Evolutionary conservation across 2,329 filamentous ascomycete species (phyloP), one percentile per base, ranked within the genome.

Genomic region (Pseudovirgaria hyperparasitica): DNA sequence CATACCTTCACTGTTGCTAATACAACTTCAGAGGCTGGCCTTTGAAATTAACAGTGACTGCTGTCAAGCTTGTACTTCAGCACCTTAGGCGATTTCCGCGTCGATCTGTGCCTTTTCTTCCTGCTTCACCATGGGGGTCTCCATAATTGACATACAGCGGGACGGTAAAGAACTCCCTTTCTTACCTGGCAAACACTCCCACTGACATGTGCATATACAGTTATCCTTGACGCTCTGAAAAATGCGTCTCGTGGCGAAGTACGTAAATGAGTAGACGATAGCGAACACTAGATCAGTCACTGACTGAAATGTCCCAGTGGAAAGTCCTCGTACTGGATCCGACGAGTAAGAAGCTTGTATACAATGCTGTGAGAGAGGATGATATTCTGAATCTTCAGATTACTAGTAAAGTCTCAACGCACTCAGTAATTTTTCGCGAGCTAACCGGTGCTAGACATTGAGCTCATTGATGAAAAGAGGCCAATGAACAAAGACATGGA

Each of bases 301-400:
- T 29, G 19, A 26, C 26, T 26, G 44, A 31, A n/a, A n/a, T 37
- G 39, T 19, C 29, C 15, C 42, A 94, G 85, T 98, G 90, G 90
- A 98, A 96, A 71, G 82, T 94, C 40, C 63, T 98, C 41, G 77
- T 98, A 28, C 65, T 94, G 45, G 90, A 98, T 58, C 76, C 82
- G 41, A 67, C 65, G 30, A 86, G 82, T 51, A 76, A 77, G 52
- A 86, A 79, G 55, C 70, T 98, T 43, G 69, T 98, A 43, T 78
- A 92, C 58, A 92, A 87, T 64, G 80, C 82, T 24, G 72, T 87
- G 51, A 87, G 84, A 46, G 81, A 94, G 63, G 87, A 98, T 71
- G 84, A 94, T 47, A 92, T 98, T 40, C 77, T 98, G 58, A 92
- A 92, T 52, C 75, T 85, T 58, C 93, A 93, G 53, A 82, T 98